Evolutionary conservation across 305 asterid species (phyloP).

Genomic region (Fraxinus dipetala): DNA sequence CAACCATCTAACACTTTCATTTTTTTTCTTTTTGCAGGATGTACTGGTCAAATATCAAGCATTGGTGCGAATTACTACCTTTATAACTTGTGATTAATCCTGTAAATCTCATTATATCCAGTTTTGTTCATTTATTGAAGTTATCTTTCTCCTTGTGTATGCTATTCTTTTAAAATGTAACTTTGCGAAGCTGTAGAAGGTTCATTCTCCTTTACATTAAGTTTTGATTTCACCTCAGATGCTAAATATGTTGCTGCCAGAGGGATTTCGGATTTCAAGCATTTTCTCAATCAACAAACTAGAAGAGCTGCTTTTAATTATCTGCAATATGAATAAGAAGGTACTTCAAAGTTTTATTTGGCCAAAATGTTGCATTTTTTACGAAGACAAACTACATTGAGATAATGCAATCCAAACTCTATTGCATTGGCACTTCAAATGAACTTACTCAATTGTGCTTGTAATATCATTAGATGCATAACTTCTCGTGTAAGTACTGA

Average conservation of each 20-base stretch:
- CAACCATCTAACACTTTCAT: slow-evolving; percentile 21
- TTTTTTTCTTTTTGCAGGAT: slow-evolving; percentile 32
- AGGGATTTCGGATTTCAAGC: slow-evolving; percentile 42
- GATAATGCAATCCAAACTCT: neutral
- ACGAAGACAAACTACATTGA: neutral
- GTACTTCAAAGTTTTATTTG: slow-evolving; percentile 33
- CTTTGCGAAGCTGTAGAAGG: too few relatives aligned
- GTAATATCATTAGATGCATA: slow-evolving; percentile 1
- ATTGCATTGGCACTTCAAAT: slow-evolving; percentile 12
- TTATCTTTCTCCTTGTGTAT: slow-evolving; percentile 12
- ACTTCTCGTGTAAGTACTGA: neutral
- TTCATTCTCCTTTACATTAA: too few relatives aligned
- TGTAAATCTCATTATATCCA: neutral
- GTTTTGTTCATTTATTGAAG: slow-evolving; percentile 4
- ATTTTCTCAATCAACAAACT: slow-evolving; percentile 46
- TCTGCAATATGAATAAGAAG: slow-evolving; percentile 68
- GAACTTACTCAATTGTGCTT: neutral
- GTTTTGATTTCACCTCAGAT: slow-evolving; percentile 41
- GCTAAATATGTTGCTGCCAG: slow-evolving; percentile 38
- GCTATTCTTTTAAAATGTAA: slow-evolving; percentile 25
- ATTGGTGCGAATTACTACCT: slow-evolving; percentile 36
- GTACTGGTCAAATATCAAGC: slow-evolving; percentile 35
- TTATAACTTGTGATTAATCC: slow-evolving; percentile 21
- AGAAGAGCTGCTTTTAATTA: slow-evolving; percentile 70
- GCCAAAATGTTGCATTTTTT: slow-evolving; percentile 13